Percentiles rank a stretch among this genome's conserved stretches.
These are phyloP conservation scores for Exophiala mesophila DNA, from an alignment of 2,329 filamentous ascomycete genomes.

Conservation along the genomic window DNA sequence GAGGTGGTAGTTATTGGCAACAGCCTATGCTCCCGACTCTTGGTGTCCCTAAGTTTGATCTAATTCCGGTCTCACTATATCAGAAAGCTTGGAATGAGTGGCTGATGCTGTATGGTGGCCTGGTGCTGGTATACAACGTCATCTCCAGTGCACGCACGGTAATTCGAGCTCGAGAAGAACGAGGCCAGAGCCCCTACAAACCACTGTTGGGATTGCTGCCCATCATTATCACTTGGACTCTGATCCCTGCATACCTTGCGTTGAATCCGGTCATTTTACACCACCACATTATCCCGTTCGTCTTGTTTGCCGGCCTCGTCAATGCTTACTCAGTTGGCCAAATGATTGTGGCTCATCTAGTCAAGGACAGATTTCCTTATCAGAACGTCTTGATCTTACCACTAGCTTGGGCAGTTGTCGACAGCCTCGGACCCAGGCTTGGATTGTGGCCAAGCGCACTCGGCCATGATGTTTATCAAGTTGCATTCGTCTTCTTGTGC, in stretches of 20 bases:
- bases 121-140: constrained; percentile 83
- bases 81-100: constrained; percentile 82
- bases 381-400: constrained; percentile 79
- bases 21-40: constrained; percentile 69
- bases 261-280: constrained; percentile 80
- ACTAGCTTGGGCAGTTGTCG: constrained; percentile 70
- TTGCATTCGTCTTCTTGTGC: constrained; percentile 85
- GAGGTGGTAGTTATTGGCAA: constrained; percentile 91
- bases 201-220: constrained; percentile 77
- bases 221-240: constrained; percentile 70
- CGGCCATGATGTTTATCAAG: constrained; percentile 75
- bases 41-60: constrained; percentile 58
- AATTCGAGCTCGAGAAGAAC: constrained; percentile 69
- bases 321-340: constrained; percentile 94
- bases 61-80: constrained; percentile 68
- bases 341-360: constrained; percentile 92
- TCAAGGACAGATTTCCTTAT: constrained; percentile 83
- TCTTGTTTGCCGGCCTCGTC: constrained; percentile 79
- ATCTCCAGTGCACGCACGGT: constrained; percentile 70
- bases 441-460: constrained; percentile 71
- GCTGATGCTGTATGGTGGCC: constrained; percentile 80
- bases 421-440: constrained; percentile 69
- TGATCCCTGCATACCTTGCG: constrained; percentile 73
- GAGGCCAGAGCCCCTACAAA: constrained; percentile 60
- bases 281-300: constrained; percentile 81